Evolutionary conservation across 176 grass and related monocot genomes (phyloP).

Genomic region (Oryza nivara): DNA sequence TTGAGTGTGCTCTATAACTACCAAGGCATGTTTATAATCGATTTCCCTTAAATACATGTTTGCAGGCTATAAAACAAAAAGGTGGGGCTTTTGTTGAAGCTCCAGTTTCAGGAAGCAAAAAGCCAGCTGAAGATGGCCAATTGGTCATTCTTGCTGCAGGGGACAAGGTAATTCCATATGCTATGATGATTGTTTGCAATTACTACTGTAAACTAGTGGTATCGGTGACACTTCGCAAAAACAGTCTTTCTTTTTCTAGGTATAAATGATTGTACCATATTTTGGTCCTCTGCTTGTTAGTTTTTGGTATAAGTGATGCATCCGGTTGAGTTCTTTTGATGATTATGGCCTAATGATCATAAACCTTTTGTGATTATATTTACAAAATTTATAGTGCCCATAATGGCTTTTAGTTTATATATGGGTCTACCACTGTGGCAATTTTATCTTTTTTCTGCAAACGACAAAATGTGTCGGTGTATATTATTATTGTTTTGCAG

Average conservation of each 20-base stretch:
- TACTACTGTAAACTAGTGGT: background rate
- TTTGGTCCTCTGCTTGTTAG: background rate
- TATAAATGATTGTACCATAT: background rate
- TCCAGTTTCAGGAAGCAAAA: constrained; percentile 98
- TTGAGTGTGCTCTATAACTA: background rate
- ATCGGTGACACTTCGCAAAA: background rate
- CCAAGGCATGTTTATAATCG: constrained; percentile 15
- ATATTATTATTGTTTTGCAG: background rate
- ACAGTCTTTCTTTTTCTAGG: background rate
- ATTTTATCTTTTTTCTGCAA: background rate
- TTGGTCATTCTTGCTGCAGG: constrained; percentile 98
- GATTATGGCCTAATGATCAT: constrained; percentile 1
- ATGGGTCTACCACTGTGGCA: background rate
- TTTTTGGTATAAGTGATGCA: background rate
- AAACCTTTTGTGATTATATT: background rate
- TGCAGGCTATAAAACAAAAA: constrained; percentile 71
- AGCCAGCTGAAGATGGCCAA: constrained; percentile 98
- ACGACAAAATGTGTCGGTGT: background rate
- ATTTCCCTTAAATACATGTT: constrained; percentile 37
- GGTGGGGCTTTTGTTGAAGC: constrained; percentile 91
- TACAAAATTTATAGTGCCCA: constrained; percentile 11
- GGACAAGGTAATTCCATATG: constrained; percentile 68
- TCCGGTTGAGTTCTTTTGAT: background rate
- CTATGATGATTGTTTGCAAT: background rate
- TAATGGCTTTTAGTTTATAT: background rate